phyloP scores from a whole-genome alignment of 345 rosid genomes.

The Dimocarpus longan region DNA sequence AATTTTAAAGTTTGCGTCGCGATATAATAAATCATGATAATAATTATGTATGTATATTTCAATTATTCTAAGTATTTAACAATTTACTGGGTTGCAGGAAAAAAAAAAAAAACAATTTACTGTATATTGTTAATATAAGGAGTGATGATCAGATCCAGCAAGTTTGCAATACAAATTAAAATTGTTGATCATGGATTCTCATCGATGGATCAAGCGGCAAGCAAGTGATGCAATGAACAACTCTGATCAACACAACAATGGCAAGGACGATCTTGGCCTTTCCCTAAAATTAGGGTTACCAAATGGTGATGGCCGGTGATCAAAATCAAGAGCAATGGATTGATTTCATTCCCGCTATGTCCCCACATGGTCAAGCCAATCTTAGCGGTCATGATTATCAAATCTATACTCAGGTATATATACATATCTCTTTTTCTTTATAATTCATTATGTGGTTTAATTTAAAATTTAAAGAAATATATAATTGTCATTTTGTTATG shows the following conservation, averaged over 20 bases:
- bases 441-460: too few species aligned
- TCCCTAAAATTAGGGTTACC: constrained; percentile 15
- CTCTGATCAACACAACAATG: not conserved
- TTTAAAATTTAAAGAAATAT: too few species aligned
- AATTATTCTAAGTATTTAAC: not conserved
- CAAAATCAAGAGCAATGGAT: not conserved
- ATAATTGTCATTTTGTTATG: too few species aligned
- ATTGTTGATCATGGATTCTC: constrained; percentile 7
- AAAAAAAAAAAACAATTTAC: too few species aligned
- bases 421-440: too few species aligned
- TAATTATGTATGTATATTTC: not conserved
- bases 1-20: too few species aligned
- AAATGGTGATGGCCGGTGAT: not conserved
- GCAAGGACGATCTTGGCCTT: not conserved
- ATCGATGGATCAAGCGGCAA: not conserved
- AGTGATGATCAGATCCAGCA: not conserved
- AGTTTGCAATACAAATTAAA: not conserved
- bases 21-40: too few species aligned
- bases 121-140: too few species aligned
- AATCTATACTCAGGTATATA: too few species aligned
- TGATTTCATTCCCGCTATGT: not conserved
- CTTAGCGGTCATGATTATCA: too few species aligned
- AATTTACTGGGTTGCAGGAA: too few species aligned
- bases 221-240: not conserved
- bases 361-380: too few species aligned